Conservation (phyloP, 768 basidiomycete genomes). For the Mycena chlorophos region DNA sequence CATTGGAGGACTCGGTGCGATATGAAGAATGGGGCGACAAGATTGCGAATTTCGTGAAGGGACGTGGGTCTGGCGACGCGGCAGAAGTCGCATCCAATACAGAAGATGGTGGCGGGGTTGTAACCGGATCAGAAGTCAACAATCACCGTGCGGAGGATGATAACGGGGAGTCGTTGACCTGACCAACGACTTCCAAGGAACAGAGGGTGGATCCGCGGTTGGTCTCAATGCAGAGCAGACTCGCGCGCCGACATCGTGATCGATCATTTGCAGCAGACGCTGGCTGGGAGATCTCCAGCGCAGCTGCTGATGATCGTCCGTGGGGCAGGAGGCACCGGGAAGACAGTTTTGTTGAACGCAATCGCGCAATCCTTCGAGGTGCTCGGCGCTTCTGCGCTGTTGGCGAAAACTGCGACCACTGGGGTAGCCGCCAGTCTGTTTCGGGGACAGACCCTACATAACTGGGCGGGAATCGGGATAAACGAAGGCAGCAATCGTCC, state of each 20-base stretch:
- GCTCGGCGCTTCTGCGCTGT: conserved; percentile 14
- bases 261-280: conserved; percentile 27
- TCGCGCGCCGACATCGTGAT: conserved; percentile 32
- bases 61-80: no score
- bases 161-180: no score
- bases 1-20: no score
- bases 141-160: neutral
- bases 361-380: conserved; percentile 36
- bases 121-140: no score
- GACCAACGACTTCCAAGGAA: no score
- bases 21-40: no score
- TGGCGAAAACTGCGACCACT: conserved; percentile 36
- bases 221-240: conserved; percentile 28
- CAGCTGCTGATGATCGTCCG: conserved; percentile 40
- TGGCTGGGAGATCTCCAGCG: conserved; percentile 12
- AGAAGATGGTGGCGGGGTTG: no score
- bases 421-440: conserved; percentile 44
- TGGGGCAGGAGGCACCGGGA: conserved; percentile 47
- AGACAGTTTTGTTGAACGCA: conserved; percentile 40
- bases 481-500: neutral
- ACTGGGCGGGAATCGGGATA: conserved; percentile 18
- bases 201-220: neutral
- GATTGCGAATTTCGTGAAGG: no score
- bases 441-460: conserved; percentile 37
- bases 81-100: no score